Evolutionary conservation across 768 basidiomycete genomes (phyloP), one percentile per base, ranked within the genome.

Genomic region (Rhodocollybia butyracea): DNA sequence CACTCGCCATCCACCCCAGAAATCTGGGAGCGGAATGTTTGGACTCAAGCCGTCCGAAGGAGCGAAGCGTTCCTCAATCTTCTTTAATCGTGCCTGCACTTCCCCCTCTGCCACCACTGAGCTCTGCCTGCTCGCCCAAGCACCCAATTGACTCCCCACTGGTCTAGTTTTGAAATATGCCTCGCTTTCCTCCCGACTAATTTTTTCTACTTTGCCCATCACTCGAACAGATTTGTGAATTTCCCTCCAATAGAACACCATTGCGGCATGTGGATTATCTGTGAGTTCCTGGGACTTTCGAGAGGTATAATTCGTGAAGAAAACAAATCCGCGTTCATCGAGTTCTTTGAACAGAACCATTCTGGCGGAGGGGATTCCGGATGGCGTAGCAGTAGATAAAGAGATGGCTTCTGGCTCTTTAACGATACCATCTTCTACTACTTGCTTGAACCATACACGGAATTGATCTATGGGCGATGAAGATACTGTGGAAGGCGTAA

Each of bases 1-100:
- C 31, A 98, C 79, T 61, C 96, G 79, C 89, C 93, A 97, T 3
- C 96, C 96, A 57, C 96, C 96, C 96, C 96, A 98, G 68, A 91
- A 92, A 7, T 91, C 86, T 3, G 96, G 96, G 45, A 87, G 74
- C 0, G 90, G 88, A 12, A 97, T 76, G 27, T 84, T 75, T 11
- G 66, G 74, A 1, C 78, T 74, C 27, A 67, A 67, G 32, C 70
- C 70, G 5, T 73, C 73, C 17, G 70, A 59, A 17, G 77, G 73
- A 17, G 74, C 76, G 64, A 91, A 93, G 32, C 76, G 77, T 45
- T 80, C 73, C 65, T 81, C 73, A 21, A 88, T 64, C 64, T 76
- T 75, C 56, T 85, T 72, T 15, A 94, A 71, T 38, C 86, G 79
- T 22, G 73, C 73, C 46, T 79, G 73, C 3, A 98, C 72, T 57